A percentile compares a stretch with the other conserved stretches of the same genome.
These are phyloP conservation scores for Boletus rubropictus DNA, from an alignment of 768 basidiomycete species.

Conservation along the genomic window DNA sequence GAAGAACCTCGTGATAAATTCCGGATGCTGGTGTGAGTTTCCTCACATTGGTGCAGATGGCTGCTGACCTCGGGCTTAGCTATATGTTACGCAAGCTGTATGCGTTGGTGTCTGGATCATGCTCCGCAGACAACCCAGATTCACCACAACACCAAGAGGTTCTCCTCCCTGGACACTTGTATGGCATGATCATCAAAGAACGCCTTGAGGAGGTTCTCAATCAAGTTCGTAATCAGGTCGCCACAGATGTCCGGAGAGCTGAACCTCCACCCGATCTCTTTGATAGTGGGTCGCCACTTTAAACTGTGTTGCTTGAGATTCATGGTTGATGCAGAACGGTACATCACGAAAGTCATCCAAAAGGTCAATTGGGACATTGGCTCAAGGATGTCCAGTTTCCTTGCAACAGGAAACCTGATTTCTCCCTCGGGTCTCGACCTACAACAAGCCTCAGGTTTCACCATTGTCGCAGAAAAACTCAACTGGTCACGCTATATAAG, in stretches of 20 bases:
- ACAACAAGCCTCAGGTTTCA: slow-evolving; percentile 97
- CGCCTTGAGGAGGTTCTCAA: slow-evolving; percentile 86
- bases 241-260: slow-evolving; percentile 68
- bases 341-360: slow-evolving; percentile 67
- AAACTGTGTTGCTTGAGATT: slow-evolving; percentile 1
- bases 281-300: slow-evolving; percentile 55
- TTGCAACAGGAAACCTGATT: slow-evolving; percentile 93
- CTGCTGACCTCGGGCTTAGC: slow-evolving; percentile 37
- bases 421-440: slow-evolving; percentile 94
- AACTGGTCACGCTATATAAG: slow-evolving; percentile 98
- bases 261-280: slow-evolving; percentile 77
- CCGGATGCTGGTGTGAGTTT: slow-evolving; percentile 74
- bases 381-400: slow-evolving; percentile 82
- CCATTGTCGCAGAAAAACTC: slow-evolving; percentile 96
- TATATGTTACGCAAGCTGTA: slow-evolving; percentile 98
- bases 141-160: slow-evolving; percentile 99
- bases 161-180: slow-evolving; percentile 85
- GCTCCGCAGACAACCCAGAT: slow-evolving; percentile 94
- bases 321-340: slow-evolving; percentile 51
- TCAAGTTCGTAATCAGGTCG: slow-evolving; percentile 63
- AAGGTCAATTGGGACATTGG: slow-evolving; percentile 92
- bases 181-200: slow-evolving; percentile 98
- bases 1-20: slow-evolving; percentile 88
- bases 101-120: slow-evolving; percentile 81
- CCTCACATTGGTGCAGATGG: neutral